Conservation (phyloP, 768 basidiomycete genomes). For the Naganishia vishniacii region DNA sequence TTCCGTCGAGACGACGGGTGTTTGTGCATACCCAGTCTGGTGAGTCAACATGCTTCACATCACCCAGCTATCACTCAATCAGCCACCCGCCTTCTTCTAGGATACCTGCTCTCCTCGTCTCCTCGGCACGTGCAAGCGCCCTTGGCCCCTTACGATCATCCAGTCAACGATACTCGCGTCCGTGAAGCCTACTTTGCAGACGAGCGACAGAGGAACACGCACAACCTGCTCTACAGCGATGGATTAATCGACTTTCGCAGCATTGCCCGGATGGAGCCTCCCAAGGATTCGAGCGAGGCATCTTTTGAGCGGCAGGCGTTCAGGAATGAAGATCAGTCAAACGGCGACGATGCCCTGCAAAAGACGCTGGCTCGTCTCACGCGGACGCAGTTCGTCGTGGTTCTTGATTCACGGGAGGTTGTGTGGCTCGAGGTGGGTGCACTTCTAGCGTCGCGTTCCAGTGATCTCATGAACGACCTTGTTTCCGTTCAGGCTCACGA, state of each 20-base stretch:
- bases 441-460: not conserved
- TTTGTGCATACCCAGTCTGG: constrained; percentile 40
- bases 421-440: constrained; percentile 69
- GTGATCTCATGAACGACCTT: too few relatives aligned
- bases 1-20: constrained; percentile 30
- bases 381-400: constrained; percentile 70
- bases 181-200: constrained; percentile 34
- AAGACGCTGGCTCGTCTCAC: constrained; percentile 51
- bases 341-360: not conserved
- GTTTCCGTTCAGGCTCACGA: constrained; percentile 53
- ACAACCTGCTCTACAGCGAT: constrained; percentile 43
- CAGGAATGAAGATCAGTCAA: not conserved
- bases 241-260: constrained; percentile 69
- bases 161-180: constrained; percentile 32
- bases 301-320: not conserved
- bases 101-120: constrained; percentile 38
- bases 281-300: constrained; percentile 21
- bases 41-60: constrained; percentile 25
- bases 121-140: constrained; percentile 36
- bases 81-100: constrained; percentile 17
- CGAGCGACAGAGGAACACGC: constrained; percentile 42
- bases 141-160: constrained; percentile 32
- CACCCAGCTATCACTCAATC: not conserved
- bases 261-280: constrained; percentile 57
- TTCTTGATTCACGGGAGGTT: constrained; percentile 63